Conservation (phyloP, 1,139 yeast genomes). For the Hyphopichia wangnamkhiaoensis region DNA sequence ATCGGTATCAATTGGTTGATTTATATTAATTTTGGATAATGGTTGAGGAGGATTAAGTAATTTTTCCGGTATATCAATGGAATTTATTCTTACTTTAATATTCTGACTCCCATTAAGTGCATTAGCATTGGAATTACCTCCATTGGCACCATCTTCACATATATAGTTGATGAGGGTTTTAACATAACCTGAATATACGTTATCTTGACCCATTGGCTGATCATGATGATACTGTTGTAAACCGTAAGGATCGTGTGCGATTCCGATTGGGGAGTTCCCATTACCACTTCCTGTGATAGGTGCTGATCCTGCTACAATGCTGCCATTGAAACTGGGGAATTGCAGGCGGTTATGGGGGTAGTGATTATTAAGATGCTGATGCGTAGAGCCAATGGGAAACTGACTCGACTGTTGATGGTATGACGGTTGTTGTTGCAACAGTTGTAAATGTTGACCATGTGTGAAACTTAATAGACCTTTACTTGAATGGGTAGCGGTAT, state of each 20-base stretch:
- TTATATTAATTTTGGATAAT: slow-evolving; percentile 54
- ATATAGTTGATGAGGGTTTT: slow-evolving; percentile 37
- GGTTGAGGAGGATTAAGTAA: slow-evolving; percentile 46
- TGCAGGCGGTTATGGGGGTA: slow-evolving; percentile 11
- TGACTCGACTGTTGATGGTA: slow-evolving; percentile 1
- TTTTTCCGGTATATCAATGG: slow-evolving; percentile 28
- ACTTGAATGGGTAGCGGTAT: background rate
- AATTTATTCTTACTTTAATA: slow-evolving; percentile 2
- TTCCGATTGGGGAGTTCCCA: slow-evolving; percentile 1
- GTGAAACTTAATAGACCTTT: background rate
- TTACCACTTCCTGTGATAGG: background rate
- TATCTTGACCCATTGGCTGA: slow-evolving; percentile 13
- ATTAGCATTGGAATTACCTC: background rate
- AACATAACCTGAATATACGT: slow-evolving; percentile 38
- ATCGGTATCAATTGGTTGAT: slow-evolving; percentile 86
- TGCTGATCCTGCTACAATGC: background rate
- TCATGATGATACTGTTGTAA: slow-evolving; percentile 25
- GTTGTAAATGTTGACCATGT: background rate
- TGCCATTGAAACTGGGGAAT: slow-evolving; percentile 5
- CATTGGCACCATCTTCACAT: slow-evolving; percentile 29
- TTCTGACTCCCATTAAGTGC: background rate
- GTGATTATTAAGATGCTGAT: slow-evolving; percentile 7
- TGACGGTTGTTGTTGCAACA: background rate
- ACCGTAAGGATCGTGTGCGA: slow-evolving; percentile 23
- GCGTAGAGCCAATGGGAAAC: slow-evolving; percentile 1